A percentile compares a stretch with the other conserved stretches of the same genome.
These are phyloP conservation scores for Botryobasidium botryosum DNA, from an alignment of 768 basidiomycete genomes.

Conservation along the genomic window DNA sequence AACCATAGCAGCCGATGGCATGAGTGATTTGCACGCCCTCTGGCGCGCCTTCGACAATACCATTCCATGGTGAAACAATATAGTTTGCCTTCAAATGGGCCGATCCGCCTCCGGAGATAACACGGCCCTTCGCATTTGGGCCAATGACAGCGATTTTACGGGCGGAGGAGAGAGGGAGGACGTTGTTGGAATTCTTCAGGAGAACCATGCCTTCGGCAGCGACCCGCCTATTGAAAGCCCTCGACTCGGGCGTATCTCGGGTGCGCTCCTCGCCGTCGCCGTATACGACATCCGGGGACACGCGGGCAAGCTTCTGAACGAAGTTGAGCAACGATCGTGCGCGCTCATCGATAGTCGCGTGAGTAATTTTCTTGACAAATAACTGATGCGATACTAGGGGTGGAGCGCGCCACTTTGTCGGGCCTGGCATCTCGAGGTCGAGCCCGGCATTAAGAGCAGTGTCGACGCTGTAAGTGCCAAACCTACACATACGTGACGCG, in stretches of 20 bases:
- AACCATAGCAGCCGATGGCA: constrained; percentile 48
- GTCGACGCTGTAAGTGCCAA: constrained; percentile 28
- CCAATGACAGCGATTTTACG: constrained; percentile 48
- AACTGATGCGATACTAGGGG: constrained; percentile 6
- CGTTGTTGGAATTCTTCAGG: constrained; percentile 37
- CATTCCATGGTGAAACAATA: constrained; percentile 45
- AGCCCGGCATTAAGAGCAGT: constrained; percentile 41
- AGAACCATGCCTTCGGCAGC: constrained; percentile 49
- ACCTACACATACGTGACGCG: no score
- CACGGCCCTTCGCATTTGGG: constrained; percentile 44
- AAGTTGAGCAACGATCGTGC: constrained; percentile 7
- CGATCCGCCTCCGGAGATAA: constrained; percentile 63
- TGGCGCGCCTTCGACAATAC: constrained; percentile 34
- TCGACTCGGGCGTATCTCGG: constrained; percentile 44
- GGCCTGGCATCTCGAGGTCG: constrained; percentile 47
- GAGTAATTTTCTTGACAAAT: constrained; percentile 31
- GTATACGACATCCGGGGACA: constrained; percentile 17
- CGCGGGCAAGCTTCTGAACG: constrained; percentile 3
- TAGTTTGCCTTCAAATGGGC: constrained; percentile 29
- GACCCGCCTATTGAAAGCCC: constrained; percentile 35
- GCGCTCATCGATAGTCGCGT: constrained; percentile 14
- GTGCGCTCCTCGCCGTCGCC: constrained; percentile 51
- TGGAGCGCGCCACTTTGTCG: constrained; percentile 13
- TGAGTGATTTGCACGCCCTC: constrained; percentile 35
- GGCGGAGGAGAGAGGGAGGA: constrained; percentile 35